phyloP scores from a whole-genome alignment of 306 rosid genomes.

The Quercus alba region DNA sequence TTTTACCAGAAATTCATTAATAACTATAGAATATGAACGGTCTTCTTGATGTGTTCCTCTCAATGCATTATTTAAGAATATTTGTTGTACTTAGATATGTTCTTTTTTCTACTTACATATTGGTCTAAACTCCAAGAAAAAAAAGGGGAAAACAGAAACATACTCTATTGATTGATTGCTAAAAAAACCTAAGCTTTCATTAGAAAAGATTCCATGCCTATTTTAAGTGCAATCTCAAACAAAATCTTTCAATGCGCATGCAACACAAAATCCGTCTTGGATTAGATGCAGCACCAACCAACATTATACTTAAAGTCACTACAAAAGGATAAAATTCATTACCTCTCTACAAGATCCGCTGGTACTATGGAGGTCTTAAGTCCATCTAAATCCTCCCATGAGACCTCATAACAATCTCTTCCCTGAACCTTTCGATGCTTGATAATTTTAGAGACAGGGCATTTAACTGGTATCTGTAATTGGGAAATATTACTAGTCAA shows the following conservation, averaged over 20 bases:
- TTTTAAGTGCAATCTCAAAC: background rate
- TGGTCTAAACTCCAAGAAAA: background rate
- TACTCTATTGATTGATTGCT: background rate
- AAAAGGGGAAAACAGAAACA: background rate
- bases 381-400: slow-evolving; percentile 65
- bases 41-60: background rate
- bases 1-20: background rate
- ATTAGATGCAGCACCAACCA: background rate
- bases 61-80: background rate
- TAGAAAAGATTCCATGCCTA: background rate
- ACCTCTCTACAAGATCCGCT: slow-evolving; percentile 65
- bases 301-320: background rate
- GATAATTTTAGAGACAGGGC: slow-evolving; percentile 67
- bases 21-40: background rate
- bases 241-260: background rate
- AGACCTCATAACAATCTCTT: slow-evolving; percentile 67
- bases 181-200: background rate
- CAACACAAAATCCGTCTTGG: background rate
- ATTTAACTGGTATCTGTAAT: slow-evolving; percentile 60
- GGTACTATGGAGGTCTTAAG: slow-evolving; percentile 59
- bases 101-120: background rate
- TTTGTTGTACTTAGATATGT: background rate
- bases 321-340: background rate
- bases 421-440: slow-evolving; percentile 65
- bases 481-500: background rate